Evolutionary conservation across 192 early-diverging fungal species (phyloP).

Genomic region (Coemansia sp.): DNA sequence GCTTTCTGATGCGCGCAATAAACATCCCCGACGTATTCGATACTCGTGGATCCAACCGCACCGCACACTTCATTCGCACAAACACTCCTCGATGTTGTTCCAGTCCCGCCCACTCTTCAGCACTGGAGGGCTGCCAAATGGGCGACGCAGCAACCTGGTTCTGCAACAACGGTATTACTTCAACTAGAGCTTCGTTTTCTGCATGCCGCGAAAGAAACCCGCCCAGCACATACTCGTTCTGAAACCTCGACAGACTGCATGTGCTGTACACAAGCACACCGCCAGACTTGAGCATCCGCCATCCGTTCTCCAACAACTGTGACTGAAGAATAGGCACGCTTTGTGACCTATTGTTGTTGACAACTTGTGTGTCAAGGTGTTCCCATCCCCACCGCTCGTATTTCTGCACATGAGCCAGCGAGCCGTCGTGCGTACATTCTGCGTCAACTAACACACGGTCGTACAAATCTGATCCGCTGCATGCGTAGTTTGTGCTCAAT

Average conservation of each 20-base stretch:
- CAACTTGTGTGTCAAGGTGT: neutral
- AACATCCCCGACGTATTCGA: conserved; percentile 59
- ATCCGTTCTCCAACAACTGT: conserved; percentile 71
- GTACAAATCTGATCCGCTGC: conserved; percentile 51
- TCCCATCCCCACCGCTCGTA: conserved; percentile 64
- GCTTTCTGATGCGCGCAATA: conserved; percentile 74
- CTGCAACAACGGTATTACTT: conserved; percentile 10
- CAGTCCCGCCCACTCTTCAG: conserved; percentile 17
- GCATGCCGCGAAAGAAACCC: conserved; percentile 65
- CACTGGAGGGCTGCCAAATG: conserved; percentile 10
- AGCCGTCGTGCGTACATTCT: conserved; percentile 92
- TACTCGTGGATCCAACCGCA: conserved; percentile 41
- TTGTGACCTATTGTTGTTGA: conserved; percentile 63
- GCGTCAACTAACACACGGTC: conserved; percentile 70
- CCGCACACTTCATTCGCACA: conserved; percentile 22
- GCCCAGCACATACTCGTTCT: conserved; percentile 84
- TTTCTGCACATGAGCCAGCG: conserved; percentile 72
- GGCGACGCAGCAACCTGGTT: neutral
- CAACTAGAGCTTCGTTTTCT: conserved; percentile 27
- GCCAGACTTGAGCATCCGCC: conserved; percentile 65
- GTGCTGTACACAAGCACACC: conserved; percentile 89
- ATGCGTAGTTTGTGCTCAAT: conserved; percentile 61
- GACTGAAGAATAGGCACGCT: conserved; percentile 59
- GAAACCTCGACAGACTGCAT: conserved; percentile 68
- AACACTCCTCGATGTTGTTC: conserved; percentile 7